phyloP scores from a whole-genome alignment of 345 rosid species.

The Crucihimalaya himalaica region DNA sequence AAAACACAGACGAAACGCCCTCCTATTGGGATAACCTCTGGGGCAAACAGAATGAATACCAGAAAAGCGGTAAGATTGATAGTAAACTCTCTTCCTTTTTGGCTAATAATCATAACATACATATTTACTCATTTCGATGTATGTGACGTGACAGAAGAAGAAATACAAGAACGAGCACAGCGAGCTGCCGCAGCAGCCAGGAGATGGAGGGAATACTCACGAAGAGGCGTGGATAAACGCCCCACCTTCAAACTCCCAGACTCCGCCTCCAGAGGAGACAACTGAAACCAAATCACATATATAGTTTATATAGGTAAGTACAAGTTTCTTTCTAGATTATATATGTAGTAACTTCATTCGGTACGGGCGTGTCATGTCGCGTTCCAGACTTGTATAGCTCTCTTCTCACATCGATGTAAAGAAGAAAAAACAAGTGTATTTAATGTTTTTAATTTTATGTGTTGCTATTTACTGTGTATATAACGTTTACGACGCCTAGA shows the following conservation, averaged over 20 bases:
- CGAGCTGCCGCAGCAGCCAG: conserved; percentile 86
- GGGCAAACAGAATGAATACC: conserved; percentile 54
- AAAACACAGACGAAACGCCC: conserved; percentile 48
- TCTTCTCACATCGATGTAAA: conserved; percentile 6
- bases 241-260: conserved; percentile 83
- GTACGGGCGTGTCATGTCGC: background rate
- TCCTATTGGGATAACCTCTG: conserved; percentile 79
- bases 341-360: conserved; percentile 31
- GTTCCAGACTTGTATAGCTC: conserved; percentile 32
- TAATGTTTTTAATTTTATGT: background rate
- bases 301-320: conserved; percentile 9
- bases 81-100: conserved; percentile 13
- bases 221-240: conserved; percentile 79
- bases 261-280: conserved; percentile 49
- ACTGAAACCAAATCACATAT: conserved; percentile 34
- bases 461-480: too few relatives aligned
- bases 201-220: conserved; percentile 94
- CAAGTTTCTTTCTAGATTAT: background rate
- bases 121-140: background rate
- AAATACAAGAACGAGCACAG: conserved; percentile 69
- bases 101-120: background rate
- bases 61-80: conserved; percentile 57
- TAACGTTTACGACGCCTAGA: too few relatives aligned
- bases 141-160: conserved; percentile 62
- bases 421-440: conserved; percentile 24